phyloP scores from a whole-genome alignment of 192 early-diverging fungal species.

The Rhizophagus prolifer region DNA sequence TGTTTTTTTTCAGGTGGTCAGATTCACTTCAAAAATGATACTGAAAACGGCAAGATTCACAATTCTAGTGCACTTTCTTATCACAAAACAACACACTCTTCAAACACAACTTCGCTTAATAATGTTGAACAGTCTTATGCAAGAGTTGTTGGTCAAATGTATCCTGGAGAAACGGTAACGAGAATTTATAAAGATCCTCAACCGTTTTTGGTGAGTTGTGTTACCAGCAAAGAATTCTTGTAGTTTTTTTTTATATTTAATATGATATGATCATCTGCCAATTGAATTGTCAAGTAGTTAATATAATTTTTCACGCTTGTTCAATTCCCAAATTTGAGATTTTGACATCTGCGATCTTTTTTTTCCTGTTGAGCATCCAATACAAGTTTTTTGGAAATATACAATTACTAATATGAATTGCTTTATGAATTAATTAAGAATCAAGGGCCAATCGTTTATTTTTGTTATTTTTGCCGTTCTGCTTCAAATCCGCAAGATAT shows the following conservation, averaged over 20 bases:
- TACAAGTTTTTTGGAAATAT: background rate
- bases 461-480: background rate
- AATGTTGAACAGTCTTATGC: slow-evolving; percentile 7
- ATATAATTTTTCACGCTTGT: background rate
- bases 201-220: slow-evolving; percentile 23
- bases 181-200: slow-evolving; percentile 21
- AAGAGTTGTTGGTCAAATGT: slow-evolving; percentile 22
- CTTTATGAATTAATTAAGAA: background rate
- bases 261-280: too few relatives aligned
- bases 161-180: slow-evolving; percentile 15
- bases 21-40: background rate
- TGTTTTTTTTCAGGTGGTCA: background rate
- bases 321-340: background rate
- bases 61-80: background rate
- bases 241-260: too few relatives aligned
- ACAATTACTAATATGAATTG: background rate
- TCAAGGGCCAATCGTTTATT: background rate
- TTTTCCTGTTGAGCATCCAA: background rate
- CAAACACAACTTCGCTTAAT: background rate
- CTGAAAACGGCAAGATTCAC: background rate
- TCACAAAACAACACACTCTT: background rate
- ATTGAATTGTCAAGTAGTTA: background rate
- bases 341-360: background rate
- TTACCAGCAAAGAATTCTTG: background rate
- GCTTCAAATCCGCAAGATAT: background rate